These are phyloP conservation scores for Hypsizygus marmoreus DNA, from an alignment of 768 basidiomycete species.

Conservation along the genomic window DNA sequence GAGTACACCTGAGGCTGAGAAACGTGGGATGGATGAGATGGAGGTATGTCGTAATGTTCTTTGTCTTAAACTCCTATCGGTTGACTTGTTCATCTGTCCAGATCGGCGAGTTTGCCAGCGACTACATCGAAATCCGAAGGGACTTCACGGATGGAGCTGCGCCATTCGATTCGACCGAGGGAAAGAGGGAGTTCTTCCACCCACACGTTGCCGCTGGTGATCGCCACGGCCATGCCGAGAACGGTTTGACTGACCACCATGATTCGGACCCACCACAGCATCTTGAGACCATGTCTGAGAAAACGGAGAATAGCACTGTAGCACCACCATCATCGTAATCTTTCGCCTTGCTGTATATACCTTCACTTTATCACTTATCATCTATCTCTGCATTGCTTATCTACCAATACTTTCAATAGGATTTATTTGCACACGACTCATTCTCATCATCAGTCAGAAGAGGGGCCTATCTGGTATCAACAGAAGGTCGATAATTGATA, in stretches of 20 bases:
- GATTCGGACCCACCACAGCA: slow-evolving; percentile 11
- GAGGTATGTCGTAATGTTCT: slow-evolving; percentile 47
- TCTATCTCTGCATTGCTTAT: slow-evolving; percentile 5
- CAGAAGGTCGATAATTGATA: too few species aligned
- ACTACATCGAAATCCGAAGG: slow-evolving; percentile 70
- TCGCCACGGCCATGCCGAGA: slow-evolving; percentile 39
- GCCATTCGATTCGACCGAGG: slow-evolving; percentile 34
- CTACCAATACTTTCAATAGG: slow-evolving; percentile 3
- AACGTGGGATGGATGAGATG: slow-evolving; percentile 68
- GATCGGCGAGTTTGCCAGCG: slow-evolving; percentile 71
- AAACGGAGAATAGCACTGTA: slow-evolving; percentile 27
- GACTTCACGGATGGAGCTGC: slow-evolving; percentile 60
- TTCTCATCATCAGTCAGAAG: too few species aligned
- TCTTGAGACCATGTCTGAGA: slow-evolving; percentile 29
- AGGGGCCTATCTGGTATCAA: too few species aligned
- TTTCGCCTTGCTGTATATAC: slow-evolving; percentile 15
- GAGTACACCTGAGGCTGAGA: slow-evolving; percentile 56
- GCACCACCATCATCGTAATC: slow-evolving; percentile 11
- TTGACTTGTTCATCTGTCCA: slow-evolving; percentile 20
- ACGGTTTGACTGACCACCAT: slow-evolving; percentile 20
- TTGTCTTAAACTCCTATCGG: neutral
- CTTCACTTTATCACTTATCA: slow-evolving; percentile 10
- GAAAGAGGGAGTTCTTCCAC: slow-evolving; percentile 20
- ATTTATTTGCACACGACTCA: slow-evolving; percentile 1
- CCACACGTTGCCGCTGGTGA: slow-evolving; percentile 37